Evolutionary conservation across 257 asterid species (phyloP), one percentile per base, ranked within the genome.

Genomic region (Nicotiana undulata): DNA sequence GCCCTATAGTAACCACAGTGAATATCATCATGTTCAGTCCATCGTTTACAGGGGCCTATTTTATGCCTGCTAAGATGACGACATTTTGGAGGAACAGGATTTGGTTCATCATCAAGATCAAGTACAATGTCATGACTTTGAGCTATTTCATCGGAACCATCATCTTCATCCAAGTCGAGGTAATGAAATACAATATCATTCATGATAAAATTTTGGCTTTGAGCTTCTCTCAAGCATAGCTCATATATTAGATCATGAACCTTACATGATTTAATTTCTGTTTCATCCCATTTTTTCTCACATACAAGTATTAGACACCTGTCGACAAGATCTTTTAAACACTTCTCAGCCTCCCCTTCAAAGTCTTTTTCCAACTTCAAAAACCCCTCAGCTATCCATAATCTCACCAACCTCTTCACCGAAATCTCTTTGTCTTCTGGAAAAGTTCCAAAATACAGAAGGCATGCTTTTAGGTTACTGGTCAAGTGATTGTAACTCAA

Each of bases 361-460:
- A 64, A 49, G 53, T 46, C 53, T 46, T 46, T 46, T 46, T 46
- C 53, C 53, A 46, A 46, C 34, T 53, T 15, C 16, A 84, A 16
- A 17, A 83, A 83, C 6, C 83, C 86, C 12, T 79, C 86, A 46
- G 53, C 53, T 2, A 46, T 46, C 53, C 53, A 46, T 46, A 34
- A 34, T 34, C 40, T 34, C 40, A 34, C 8, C 40, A 34, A 34
- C 8, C 8, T 34, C 40, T 34, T 34, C 40, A 34, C 40, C 8
- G 8, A 5, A 34, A 34, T 34, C 8, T 5, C 40, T 29, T 3
- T 34, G 4, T 46, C 53, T 46, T 46, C 53, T 46, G 53, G 13
- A 10, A 46, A 46, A 6, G 18, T 13, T 10, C 17, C 82, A 32
- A 40, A 34, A 20, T 75, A 75, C 16, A 75, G 74, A 61, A 79